Conservation (phyloP, 495 filamentous ascomycete genomes). For the Usnea hakonensis region DNA sequence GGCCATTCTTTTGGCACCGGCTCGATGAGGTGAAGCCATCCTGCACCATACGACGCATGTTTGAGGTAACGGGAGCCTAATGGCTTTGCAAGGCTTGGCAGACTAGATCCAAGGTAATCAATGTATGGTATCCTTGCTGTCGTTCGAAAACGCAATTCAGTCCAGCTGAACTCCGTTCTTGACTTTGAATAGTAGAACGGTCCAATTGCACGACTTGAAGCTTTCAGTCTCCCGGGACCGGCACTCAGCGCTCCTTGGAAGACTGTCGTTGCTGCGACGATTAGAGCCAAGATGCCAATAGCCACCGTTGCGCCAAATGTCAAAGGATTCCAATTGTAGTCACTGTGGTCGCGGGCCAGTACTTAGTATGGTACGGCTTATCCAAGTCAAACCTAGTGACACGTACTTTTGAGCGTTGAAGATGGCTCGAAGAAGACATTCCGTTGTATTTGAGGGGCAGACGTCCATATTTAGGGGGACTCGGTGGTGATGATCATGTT, state of each 20-base stretch:
- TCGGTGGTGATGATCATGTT: too few species aligned
- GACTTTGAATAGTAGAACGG: not conserved
- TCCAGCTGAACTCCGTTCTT: constrained; percentile 2
- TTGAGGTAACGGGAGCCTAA: not conserved
- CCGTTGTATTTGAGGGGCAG: constrained; percentile 2
- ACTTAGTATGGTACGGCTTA: not conserved
- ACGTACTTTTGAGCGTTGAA: not conserved
- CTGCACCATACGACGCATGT: constrained; percentile 2
- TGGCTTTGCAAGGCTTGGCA: not conserved
- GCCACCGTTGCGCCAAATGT: constrained; percentile 3
- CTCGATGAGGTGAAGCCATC: constrained; percentile 5
- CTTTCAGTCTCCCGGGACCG: constrained; percentile 5
- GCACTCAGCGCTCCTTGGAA: constrained; percentile 8
- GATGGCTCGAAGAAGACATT: not conserved
- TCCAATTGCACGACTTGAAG: constrained; percentile 6
- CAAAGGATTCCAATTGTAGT: constrained; percentile 6
- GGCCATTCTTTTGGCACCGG: not conserved
- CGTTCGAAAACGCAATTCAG: constrained; percentile 6
- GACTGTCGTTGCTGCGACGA: constrained; percentile 2
- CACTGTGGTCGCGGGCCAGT: not conserved
- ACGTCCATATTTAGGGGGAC: not conserved
- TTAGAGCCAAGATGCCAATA: not conserved
- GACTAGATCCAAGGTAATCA: not conserved
- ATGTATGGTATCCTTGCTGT: constrained; percentile 6
- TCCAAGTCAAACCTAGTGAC: not conserved